A percentile compares a stretch with the other conserved stretches of the same genome.
Conservation (phyloP, 371 early-diverging fungal genomes). For the Lichtheimia corymbifera region DNA sequence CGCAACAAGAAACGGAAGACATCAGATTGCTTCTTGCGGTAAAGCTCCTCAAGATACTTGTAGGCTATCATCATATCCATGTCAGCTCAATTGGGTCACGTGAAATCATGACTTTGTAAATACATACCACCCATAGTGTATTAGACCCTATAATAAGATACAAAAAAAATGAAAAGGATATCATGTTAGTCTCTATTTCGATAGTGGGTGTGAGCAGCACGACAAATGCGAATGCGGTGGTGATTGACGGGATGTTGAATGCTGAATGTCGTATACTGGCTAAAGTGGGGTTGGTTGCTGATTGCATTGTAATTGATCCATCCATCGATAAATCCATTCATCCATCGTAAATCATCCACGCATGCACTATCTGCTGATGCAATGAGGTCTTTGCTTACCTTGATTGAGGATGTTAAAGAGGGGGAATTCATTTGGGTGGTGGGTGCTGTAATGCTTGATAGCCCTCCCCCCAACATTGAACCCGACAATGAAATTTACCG, state of each 20-base stretch:
- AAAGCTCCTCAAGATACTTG: conserved; percentile 97
- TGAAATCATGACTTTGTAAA: background rate
- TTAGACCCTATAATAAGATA: conserved; percentile 1
- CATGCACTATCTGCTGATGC: background rate
- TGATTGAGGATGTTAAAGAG: conserved; percentile 4
- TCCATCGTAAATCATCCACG: conserved; percentile 3
- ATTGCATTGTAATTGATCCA: background rate
- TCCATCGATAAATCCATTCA: conserved; percentile 9
- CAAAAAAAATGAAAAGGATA: background rate
- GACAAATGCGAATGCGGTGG: background rate
- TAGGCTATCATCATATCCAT: conserved; percentile 51
- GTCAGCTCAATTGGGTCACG: background rate
- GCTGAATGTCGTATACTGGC: background rate
- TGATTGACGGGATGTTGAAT: too few relatives aligned
- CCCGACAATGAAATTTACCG: too few relatives aligned
- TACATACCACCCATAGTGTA: conserved; percentile 15
- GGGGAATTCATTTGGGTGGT: background rate
- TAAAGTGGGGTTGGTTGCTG: background rate
- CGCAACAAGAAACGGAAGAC: conserved; percentile 98
- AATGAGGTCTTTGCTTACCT: background rate
- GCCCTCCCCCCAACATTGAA: too few relatives aligned
- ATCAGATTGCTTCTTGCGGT: conserved; percentile 99
- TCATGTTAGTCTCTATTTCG: background rate
- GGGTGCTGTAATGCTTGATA: too few relatives aligned
- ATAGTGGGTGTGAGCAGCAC: background rate